Conservation (phyloP, 2,329 filamentous ascomycete genomes). For the Alternaria sp. region DNA sequence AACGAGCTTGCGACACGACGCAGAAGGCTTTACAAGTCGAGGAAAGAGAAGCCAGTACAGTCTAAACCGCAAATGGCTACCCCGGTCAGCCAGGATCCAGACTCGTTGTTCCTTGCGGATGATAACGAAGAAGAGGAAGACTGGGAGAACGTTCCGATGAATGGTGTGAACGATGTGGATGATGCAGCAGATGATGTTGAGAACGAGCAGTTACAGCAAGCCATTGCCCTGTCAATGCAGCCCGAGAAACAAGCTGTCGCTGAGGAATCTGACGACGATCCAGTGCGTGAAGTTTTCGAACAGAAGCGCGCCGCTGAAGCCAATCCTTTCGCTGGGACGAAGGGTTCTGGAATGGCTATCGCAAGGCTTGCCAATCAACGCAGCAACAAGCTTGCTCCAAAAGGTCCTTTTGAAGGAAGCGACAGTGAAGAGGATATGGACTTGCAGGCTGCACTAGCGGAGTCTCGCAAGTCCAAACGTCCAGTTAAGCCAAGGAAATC, state of each 20-base stretch:
- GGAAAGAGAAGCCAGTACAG: constrained; percentile 31
- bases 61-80: constrained; percentile 22
- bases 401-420: constrained; percentile 50
- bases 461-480: constrained; percentile 64
- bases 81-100: constrained; percentile 49
- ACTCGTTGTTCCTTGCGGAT: constrained; percentile 63
- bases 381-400: constrained; percentile 60
- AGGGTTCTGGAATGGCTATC: constrained; percentile 63
- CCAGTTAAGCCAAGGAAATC: constrained; percentile 41
- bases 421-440: constrained; percentile 76
- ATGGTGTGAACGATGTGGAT: constrained; percentile 63
- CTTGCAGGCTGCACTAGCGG: constrained; percentile 75
- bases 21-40: constrained; percentile 55
- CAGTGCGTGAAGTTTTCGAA: constrained; percentile 55
- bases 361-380: constrained; percentile 77
- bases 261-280: constrained; percentile 48
- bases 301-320: constrained; percentile 52
- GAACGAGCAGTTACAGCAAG: constrained; percentile 77
- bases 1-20: constrained; percentile 52
- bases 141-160: constrained; percentile 52
- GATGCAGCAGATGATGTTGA: constrained; percentile 58
- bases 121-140: constrained; percentile 50
- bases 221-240: constrained; percentile 83
- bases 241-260: constrained; percentile 63
- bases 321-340: constrained; percentile 50